A percentile compares a stretch with the other conserved stretches of the same genome.
phyloP scores from a whole-genome alignment of 192 early-diverging fungal genomes.

The Entrophospora sp. region DNA sequence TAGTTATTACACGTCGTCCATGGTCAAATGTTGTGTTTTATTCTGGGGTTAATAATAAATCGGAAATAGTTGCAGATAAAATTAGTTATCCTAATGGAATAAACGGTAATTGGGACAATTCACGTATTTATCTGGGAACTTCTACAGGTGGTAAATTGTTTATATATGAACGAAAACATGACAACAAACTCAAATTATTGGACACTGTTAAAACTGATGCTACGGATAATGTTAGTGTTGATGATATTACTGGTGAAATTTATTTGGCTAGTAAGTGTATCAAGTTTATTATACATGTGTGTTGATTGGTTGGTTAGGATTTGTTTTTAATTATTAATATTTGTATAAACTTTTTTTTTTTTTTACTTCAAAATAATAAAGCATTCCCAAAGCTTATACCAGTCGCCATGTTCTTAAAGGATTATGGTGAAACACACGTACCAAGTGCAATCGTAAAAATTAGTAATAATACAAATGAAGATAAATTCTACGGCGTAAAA shows the following conservation, averaged over 20 bases:
- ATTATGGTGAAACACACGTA: too few relatives aligned
- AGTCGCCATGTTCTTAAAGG: too few relatives aligned
- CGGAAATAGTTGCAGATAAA: neutral
- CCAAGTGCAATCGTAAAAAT: neutral
- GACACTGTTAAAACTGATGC: neutral
- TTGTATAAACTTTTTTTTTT: conserved; percentile 22
- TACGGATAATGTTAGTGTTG: too few relatives aligned
- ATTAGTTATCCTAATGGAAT: neutral
- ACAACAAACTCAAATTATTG: neutral
- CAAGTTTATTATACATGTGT: conserved; percentile 5
- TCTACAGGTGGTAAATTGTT: neutral
- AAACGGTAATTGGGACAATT: neutral
- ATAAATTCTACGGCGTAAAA: neutral
- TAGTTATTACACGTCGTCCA: neutral
- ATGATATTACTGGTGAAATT: neutral
- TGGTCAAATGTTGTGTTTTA: conserved; percentile 3
- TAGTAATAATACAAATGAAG: neutral
- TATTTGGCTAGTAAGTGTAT: neutral
- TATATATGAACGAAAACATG: neutral
- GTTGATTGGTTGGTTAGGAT: conserved; percentile 23
- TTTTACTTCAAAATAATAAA: neutral
- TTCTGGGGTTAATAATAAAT: too few relatives aligned
- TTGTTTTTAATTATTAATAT: too few relatives aligned
- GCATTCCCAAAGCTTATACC: too few relatives aligned
- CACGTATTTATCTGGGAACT: neutral